Percentiles rank a stretch among this genome's conserved stretches.
Evolutionary conservation across 305 asterid genomes (phyloP).

Genomic region (Plantago coronopus): DNA sequence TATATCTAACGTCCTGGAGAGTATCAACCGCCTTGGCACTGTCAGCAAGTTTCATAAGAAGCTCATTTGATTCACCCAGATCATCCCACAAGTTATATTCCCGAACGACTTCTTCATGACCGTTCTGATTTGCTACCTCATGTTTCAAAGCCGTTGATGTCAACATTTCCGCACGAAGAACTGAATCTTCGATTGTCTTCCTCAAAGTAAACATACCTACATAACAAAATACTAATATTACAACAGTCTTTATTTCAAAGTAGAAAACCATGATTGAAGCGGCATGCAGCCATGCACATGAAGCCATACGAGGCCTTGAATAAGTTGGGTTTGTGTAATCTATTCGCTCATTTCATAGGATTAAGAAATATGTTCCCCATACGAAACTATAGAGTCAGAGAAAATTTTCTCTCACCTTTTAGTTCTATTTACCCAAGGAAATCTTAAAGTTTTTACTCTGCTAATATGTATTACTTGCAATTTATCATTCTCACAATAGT

Average conservation of each 20-base stretch:
- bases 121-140: conserved; percentile 53
- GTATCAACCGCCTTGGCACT: conserved; percentile 62
- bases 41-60: conserved; percentile 55
- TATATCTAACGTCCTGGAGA: conserved; percentile 57
- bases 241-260: conserved; percentile 4
- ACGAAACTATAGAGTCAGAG: too few relatives aligned
- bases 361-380: too few relatives aligned
- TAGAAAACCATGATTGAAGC: too few relatives aligned
- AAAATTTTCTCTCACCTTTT: too few relatives aligned
- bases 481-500: too few relatives aligned
- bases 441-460: too few relatives aligned
- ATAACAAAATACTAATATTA: conserved; percentile 12
- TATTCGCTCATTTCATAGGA: too few relatives aligned
- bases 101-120: conserved; percentile 56
- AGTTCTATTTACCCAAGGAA: too few relatives aligned
- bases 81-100: conserved; percentile 69
- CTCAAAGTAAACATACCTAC: conserved; percentile 65
- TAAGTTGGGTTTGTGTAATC: too few relatives aligned
- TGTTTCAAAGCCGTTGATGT: conserved; percentile 61
- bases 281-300: too few relatives aligned
- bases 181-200: conserved; percentile 70
- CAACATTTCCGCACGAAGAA: conserved; percentile 70
- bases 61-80: conserved; percentile 51
- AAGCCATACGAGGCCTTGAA: too few relatives aligned
- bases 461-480: too few relatives aligned